A percentile compares a stretch with the other conserved stretches of the same genome.
Conservation (phyloP, 106 monocot species). For the Allium fistulosum region DNA sequence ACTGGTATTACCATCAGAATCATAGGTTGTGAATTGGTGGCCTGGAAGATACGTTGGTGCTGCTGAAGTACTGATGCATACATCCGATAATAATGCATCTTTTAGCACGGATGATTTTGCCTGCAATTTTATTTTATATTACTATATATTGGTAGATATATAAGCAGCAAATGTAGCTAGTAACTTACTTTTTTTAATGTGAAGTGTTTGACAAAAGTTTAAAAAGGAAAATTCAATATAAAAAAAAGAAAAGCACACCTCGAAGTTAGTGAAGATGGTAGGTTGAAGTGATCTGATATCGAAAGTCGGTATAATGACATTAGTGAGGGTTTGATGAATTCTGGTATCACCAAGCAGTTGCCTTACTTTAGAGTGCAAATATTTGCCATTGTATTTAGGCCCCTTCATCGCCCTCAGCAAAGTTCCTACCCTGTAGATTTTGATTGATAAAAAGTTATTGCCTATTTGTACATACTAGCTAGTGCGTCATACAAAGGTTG, state of each 20-base stretch:
- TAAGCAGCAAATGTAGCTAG: too few species aligned
- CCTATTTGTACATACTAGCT: too few species aligned
- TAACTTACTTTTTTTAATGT: too few species aligned
- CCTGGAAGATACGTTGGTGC: slow-evolving; percentile 59
- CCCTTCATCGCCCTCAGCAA: not conserved
- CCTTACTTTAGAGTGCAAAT: slow-evolving; percentile 11
- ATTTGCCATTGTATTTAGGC: not conserved
- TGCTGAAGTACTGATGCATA: slow-evolving; percentile 53
- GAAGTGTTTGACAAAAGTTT: too few species aligned
- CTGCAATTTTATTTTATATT: not conserved
- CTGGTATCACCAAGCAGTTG: slow-evolving; percentile 25
- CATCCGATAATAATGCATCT: slow-evolving; percentile 33
- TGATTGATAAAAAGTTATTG: too few species aligned
- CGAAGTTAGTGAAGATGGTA: slow-evolving; percentile 42
- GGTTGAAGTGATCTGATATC: slow-evolving; percentile 53
- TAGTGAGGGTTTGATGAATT: slow-evolving; percentile 41
- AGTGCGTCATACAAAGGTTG: too few species aligned
- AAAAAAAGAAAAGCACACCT: slow-evolving; percentile 15
- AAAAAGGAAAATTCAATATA: too few species aligned
- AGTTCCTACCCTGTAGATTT: too few species aligned
- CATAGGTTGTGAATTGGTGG: slow-evolving; percentile 35
- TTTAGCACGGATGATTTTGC: not conserved
- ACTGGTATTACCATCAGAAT: slow-evolving; percentile 4
- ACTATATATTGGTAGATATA: too few species aligned
- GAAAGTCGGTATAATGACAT: slow-evolving; percentile 49